A percentile compares a stretch with the other conserved stretches of the same genome.
These are phyloP conservation scores for Rhizopus arrhizus DNA, from an alignment of 371 early-diverging fungal species.

Conservation along the genomic window DNA sequence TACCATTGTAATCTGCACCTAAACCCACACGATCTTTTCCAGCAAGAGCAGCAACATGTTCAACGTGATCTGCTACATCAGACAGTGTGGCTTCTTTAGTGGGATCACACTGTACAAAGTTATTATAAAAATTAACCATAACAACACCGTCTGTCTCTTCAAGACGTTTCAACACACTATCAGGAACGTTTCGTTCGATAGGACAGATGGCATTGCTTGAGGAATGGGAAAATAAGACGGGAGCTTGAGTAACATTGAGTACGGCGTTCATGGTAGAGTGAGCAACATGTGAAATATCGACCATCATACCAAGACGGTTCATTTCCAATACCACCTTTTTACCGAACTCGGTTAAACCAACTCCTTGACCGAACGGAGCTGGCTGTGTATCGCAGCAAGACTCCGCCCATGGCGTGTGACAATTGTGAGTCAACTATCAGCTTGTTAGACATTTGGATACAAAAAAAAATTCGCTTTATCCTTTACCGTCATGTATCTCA, in stretches of 20 bases:
- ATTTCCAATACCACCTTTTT: constrained; percentile 59
- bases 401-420: constrained; percentile 73
- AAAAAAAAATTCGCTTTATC: neutral
- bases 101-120: constrained; percentile 52
- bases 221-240: constrained; percentile 68
- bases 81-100: constrained; percentile 45
- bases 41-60: constrained; percentile 55
- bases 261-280: constrained; percentile 66
- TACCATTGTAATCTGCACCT: constrained; percentile 72
- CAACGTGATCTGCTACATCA: constrained; percentile 66
- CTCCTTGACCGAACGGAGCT: constrained; percentile 50
- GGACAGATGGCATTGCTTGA: constrained; percentile 57
- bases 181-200: constrained; percentile 70
- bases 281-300: constrained; percentile 69
- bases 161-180: constrained; percentile 54
- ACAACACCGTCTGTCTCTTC: constrained; percentile 66
- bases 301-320: constrained; percentile 75
- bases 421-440: constrained; percentile 60
- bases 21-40: constrained; percentile 64
- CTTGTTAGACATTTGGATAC: neutral
- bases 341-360: constrained; percentile 64
- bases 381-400: constrained; percentile 52
- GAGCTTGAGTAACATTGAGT: constrained; percentile 56
- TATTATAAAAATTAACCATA: constrained; percentile 64
- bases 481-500: constrained; percentile 69